Evolutionary conservation across 192 early-diverging fungal genomes (phyloP).

Genomic region (Linnemannia elongata): DNA sequence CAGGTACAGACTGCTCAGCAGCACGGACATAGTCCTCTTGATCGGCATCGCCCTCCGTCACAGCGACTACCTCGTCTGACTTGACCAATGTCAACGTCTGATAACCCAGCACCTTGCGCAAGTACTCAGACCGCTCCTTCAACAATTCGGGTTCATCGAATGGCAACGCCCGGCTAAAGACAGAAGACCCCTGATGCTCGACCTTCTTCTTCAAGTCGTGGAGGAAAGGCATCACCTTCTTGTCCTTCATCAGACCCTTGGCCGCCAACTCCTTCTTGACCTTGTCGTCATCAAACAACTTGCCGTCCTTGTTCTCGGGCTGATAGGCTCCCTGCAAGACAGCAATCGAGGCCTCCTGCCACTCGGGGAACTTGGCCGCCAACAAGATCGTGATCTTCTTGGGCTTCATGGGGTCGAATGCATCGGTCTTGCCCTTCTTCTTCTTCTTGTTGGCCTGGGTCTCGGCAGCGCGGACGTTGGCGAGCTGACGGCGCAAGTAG

Average conservation of each 20-base stretch:
- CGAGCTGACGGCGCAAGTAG: slow-evolving; percentile 83
- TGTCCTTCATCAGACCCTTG: slow-evolving; percentile 90
- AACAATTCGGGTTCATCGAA: slow-evolving; percentile 90
- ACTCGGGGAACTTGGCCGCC: slow-evolving; percentile 88
- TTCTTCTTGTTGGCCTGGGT: slow-evolving; percentile 79
- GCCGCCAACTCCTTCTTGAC: slow-evolving; percentile 74
- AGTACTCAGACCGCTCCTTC: slow-evolving; percentile 60
- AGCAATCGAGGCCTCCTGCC: slow-evolving; percentile 84
- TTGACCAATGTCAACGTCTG: slow-evolving; percentile 64
- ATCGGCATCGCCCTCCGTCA: slow-evolving; percentile 39
- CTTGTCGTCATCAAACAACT: slow-evolving; percentile 81
- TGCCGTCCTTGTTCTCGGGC: slow-evolving; percentile 68
- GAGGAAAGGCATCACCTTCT: slow-evolving; percentile 97
- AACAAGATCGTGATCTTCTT: slow-evolving; percentile 86
- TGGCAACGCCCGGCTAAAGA: slow-evolving; percentile 84
- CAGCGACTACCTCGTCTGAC: slow-evolving; percentile 52
- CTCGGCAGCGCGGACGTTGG: slow-evolving; percentile 87
- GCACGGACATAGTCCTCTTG: slow-evolving; percentile 64
- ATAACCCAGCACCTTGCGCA: slow-evolving; percentile 74
- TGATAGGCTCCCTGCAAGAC: slow-evolving; percentile 62
- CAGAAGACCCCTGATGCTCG: slow-evolving; percentile 71
- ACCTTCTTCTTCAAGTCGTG: slow-evolving; percentile 91
- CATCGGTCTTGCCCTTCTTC: slow-evolving; percentile 73
- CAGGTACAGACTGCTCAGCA: slow-evolving; percentile 69
- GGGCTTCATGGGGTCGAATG: slow-evolving; percentile 70